Conservation (phyloP, 805 yeast species). For the Lipomyces spencermartinsiae region DNA sequence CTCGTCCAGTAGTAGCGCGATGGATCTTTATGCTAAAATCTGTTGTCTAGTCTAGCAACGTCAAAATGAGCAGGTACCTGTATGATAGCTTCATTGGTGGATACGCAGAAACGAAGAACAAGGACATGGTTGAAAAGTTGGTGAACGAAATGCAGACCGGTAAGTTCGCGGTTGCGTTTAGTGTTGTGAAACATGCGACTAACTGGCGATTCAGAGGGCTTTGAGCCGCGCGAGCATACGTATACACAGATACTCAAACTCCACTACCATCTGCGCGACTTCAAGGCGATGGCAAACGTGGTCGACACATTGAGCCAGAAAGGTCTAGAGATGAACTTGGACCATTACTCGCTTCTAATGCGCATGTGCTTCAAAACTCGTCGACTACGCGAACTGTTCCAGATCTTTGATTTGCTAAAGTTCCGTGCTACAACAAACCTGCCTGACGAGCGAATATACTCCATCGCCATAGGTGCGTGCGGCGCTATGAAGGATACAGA, state of each 20-base stretch:
- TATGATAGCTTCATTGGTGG: constrained; percentile 45
- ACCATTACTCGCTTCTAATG: constrained; percentile 28
- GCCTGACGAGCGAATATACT: constrained; percentile 74
- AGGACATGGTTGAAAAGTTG: constrained; percentile 38
- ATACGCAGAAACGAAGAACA: constrained; percentile 44
- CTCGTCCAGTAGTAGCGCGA: background rate
- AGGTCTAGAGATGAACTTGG: constrained; percentile 40
- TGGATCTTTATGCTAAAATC: background rate
- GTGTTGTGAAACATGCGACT: background rate
- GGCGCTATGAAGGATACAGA: constrained; percentile 69
- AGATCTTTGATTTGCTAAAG: constrained; percentile 84
- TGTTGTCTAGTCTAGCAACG: background rate
- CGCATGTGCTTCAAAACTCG: constrained; percentile 42
- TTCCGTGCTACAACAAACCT: constrained; percentile 68
- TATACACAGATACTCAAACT: constrained; percentile 47
- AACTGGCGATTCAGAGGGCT: constrained; percentile 24
- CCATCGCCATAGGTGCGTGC: constrained; percentile 71
- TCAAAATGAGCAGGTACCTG: constrained; percentile 7
- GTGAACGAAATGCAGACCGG: constrained; percentile 36
- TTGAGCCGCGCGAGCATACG: constrained; percentile 41
- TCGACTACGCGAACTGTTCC: constrained; percentile 65
- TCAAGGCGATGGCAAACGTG: constrained; percentile 38
- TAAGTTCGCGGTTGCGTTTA: background rate
- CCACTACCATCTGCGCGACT: constrained; percentile 41
- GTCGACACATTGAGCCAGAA: constrained; percentile 40